Evolutionary conservation across 768 basidiomycete genomes (phyloP), one percentile per base, ranked within the genome.

Genomic region (Podaxis sp.): DNA sequence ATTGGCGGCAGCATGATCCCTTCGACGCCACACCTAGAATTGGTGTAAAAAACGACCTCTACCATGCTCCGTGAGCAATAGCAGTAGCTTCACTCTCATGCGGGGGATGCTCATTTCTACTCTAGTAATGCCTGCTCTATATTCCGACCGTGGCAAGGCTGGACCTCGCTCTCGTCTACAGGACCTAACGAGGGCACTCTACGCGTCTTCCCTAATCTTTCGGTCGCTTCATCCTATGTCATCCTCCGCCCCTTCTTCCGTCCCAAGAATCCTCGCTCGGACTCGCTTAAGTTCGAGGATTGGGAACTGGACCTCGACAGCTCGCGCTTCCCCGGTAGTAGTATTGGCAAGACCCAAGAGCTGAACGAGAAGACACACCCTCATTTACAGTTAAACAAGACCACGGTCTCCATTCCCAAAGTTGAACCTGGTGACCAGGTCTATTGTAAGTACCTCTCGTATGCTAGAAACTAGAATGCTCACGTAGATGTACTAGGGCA

Each of bases 181-280:
- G 85, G 82, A 0, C 81, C 83, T 0, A 75, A 74, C 15, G 85
- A 89, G 68, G 89, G 89, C 12, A 89, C 88, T 0, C 76, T 90
- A 1, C 77, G 79, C 1, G 82, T 89, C n/a, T 79, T 85, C 46
- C 87, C 87, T 0, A 78, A 82, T 71, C 72, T 89, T 51, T 72
- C 73, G 0, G 77, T 86, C 19, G 73, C 85, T 6, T 80, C 85
- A 0, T 82, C 88, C 0, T 90, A 91, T 64, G 73, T 83, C 61
- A 75, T 89, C 19, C 77, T 90, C 0, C 81, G 89, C 8, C 88
- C 88, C 0, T 87, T 90, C 74, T 90, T 91, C 80, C 77, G 75
- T 55, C 80, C 77, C 4, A 65, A 67, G 13, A 59, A 67, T 19
- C 36, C 66, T 9, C 24, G 55, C 1, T 70, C 69, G 4, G 12